Evolutionary conservation across 2,329 filamentous ascomycete genomes (phyloP).

Genomic region (Didymosphaeria variabile): DNA sequence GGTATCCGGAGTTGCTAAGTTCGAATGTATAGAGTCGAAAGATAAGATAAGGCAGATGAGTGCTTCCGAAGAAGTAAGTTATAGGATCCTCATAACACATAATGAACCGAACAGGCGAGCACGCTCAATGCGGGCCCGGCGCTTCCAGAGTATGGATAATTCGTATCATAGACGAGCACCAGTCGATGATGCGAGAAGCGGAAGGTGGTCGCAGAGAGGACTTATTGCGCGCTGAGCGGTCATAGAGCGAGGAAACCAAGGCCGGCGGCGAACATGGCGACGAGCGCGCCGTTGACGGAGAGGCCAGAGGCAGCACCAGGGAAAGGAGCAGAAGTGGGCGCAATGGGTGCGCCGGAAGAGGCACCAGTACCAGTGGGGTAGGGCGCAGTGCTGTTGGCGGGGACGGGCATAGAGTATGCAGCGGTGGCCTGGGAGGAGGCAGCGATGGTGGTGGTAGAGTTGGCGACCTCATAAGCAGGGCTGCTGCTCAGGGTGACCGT

Average conservation of each 20-base stretch:
- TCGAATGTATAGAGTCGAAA: slow-evolving; percentile 25
- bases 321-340: slow-evolving; percentile 29
- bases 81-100: slow-evolving; percentile 33
- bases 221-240: slow-evolving; percentile 26
- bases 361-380: slow-evolving; percentile 22
- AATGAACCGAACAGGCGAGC: slow-evolving; percentile 23
- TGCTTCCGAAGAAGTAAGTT: slow-evolving; percentile 19
- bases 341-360: slow-evolving; percentile 10
- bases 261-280: slow-evolving; percentile 42
- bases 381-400: slow-evolving; percentile 31
- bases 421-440: slow-evolving; percentile 24
- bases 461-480: slow-evolving; percentile 36
- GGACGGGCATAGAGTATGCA: slow-evolving; percentile 28
- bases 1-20: slow-evolving; percentile 30
- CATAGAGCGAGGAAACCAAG: slow-evolving; percentile 48
- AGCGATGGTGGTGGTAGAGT: slow-evolving; percentile 45
- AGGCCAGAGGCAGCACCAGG: slow-evolving; percentile 46
- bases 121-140: slow-evolving; percentile 24
- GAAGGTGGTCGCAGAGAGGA: slow-evolving; percentile 15
- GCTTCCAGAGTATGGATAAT: slow-evolving; percentile 26
- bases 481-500: slow-evolving; percentile 47
- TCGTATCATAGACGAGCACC: slow-evolving; percentile 41
- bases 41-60: slow-evolving; percentile 16
- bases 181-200: slow-evolving; percentile 42
- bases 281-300: slow-evolving; percentile 39